Evolutionary conservation across 768 basidiomycete genomes (phyloP).

Genomic region (Psilocybe tampanensis): DNA sequence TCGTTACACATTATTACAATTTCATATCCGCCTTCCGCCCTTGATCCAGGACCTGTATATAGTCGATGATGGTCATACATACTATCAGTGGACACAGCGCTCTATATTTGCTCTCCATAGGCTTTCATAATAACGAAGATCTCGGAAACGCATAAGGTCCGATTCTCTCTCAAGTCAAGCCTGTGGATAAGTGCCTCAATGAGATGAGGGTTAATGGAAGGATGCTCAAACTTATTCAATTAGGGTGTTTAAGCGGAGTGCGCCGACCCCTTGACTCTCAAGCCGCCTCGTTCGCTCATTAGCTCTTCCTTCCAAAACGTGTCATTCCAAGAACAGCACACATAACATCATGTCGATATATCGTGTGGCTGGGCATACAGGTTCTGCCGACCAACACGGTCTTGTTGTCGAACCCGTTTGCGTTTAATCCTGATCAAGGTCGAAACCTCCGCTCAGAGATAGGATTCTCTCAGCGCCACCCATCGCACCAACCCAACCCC

Average conservation of each 20-base stretch:
- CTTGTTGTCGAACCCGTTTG: background rate
- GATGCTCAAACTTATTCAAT: background rate
- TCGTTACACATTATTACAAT: background rate
- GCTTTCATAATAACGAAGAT: conserved; percentile 3
- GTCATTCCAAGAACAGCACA: background rate
- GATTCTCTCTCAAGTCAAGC: background rate
- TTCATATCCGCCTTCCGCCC: background rate
- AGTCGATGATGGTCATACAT: background rate
- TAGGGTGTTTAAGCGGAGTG: background rate
- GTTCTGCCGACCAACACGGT: conserved; percentile 9
- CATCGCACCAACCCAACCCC: background rate
- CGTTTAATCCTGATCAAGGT: background rate
- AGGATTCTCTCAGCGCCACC: background rate
- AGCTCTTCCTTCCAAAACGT: background rate
- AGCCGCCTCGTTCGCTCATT: background rate
- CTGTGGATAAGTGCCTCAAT: background rate
- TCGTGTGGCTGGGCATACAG: background rate
- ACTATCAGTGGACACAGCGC: background rate
- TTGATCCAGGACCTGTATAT: background rate
- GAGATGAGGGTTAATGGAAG: background rate
- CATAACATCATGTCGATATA: background rate
- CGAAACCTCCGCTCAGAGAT: background rate
- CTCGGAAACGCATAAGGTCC: conserved; percentile 6
- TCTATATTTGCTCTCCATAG: background rate
- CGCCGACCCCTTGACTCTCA: background rate